Conservation (phyloP, 2,329 filamentous ascomycete species). For the Penicillium sp. region DNA sequence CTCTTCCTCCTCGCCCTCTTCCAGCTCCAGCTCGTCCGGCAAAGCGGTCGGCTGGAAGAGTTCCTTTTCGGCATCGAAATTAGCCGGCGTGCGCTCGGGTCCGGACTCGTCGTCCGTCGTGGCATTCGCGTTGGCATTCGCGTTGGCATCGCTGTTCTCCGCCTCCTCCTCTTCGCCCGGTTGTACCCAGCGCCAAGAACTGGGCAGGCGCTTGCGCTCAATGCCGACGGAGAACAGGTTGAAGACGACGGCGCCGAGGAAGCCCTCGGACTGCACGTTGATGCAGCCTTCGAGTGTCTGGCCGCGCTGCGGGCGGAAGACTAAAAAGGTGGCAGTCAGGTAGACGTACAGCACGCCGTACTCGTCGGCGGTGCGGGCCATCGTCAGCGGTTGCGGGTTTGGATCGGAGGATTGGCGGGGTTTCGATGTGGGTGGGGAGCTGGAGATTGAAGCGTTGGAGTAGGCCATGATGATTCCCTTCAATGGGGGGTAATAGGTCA, state of each 20-base stretch:
- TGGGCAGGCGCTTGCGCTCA: slow-evolving; percentile 74
- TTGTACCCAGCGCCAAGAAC: slow-evolving; percentile 78
- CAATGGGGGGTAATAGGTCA: slow-evolving; percentile 65
- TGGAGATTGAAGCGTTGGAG: slow-evolving; percentile 49
- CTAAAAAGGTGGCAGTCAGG: slow-evolving; percentile 82
- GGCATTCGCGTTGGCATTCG: slow-evolving; percentile 9
- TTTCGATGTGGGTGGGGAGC: slow-evolving; percentile 40
- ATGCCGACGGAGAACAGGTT: slow-evolving; percentile 92
- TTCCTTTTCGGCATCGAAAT: slow-evolving; percentile 44
- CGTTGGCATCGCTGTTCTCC: not conserved
- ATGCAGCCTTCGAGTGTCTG: slow-evolving; percentile 78
- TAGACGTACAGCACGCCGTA: slow-evolving; percentile 86
- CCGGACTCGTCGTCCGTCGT: slow-evolving; percentile 35
- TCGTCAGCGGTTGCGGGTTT: slow-evolving; percentile 44
- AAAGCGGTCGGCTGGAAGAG: slow-evolving; percentile 43
- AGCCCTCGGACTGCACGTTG: slow-evolving; percentile 84
- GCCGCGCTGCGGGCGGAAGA: slow-evolving; percentile 77
- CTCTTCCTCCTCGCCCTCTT: slow-evolving; percentile 56
- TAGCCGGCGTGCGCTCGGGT: slow-evolving; percentile 10
- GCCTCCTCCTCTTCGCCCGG: slow-evolving; percentile 47
- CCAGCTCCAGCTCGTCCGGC: slow-evolving; percentile 38
- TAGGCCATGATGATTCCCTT: slow-evolving; percentile 63
- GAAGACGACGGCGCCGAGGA: slow-evolving; percentile 86
- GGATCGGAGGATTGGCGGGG: slow-evolving; percentile 31
- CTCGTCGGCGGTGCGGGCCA: slow-evolving; percentile 66